These are phyloP conservation scores for Populus hybrid DNA, from an alignment of 441 rosid genomes.

Conservation along the genomic window DNA sequence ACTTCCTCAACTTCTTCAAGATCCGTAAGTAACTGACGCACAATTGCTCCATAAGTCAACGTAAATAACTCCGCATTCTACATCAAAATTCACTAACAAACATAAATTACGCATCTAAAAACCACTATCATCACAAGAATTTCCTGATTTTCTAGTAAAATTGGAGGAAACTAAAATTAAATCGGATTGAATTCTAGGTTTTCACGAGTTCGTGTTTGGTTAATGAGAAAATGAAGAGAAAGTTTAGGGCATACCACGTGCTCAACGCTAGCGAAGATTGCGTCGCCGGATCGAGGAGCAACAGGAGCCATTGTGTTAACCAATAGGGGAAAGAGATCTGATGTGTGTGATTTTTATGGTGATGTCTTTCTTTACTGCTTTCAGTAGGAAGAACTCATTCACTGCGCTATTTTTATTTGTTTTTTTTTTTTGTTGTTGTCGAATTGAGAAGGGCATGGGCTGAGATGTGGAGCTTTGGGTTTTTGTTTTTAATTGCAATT, in stretches of 20 bases:
- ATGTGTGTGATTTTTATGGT: background rate
- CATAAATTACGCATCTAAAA: background rate
- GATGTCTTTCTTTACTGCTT: background rate
- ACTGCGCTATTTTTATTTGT: too few relatives aligned
- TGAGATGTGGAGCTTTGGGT: background rate
- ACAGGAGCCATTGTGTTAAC: constrained; percentile 46
- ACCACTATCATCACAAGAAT: background rate
- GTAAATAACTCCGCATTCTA: constrained; percentile 94
- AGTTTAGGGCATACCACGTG: constrained; percentile 53
- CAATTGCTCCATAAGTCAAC: constrained; percentile 85
- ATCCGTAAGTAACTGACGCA: constrained; percentile 90
- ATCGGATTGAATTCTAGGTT: background rate
- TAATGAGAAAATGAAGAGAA: background rate
- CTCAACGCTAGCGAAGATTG: constrained; percentile 82
- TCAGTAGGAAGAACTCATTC: background rate
- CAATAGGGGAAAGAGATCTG: background rate
- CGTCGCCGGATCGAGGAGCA: constrained; percentile 85
- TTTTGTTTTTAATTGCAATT: too few relatives aligned
- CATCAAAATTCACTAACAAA: constrained; percentile 18
- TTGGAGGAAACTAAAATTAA: background rate
- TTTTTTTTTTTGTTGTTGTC: background rate
- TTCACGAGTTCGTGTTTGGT: background rate
- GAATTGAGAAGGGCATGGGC: background rate
- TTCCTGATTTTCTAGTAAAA: background rate
- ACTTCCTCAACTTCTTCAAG: constrained; percentile 96